phyloP scores from a whole-genome alignment of 176 grass and related monocot genomes.

The Pontederia paniculata region DNA sequence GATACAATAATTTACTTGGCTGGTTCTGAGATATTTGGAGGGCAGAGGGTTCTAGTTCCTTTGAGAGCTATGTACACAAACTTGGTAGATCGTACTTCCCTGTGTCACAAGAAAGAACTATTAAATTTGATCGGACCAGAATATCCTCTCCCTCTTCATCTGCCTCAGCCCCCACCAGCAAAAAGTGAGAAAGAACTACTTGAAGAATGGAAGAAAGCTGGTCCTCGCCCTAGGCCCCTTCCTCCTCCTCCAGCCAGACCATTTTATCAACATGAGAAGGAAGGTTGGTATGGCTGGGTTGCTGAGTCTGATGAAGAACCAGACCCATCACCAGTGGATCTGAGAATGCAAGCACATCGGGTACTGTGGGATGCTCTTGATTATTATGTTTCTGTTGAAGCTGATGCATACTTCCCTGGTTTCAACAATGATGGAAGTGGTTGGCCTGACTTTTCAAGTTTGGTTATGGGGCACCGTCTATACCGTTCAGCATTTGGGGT shows the following conservation, averaged over 20 bases:
- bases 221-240: conserved; percentile 66
- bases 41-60: conserved; percentile 82
- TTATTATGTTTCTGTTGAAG: conserved; percentile 87
- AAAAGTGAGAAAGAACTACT: conserved; percentile 68
- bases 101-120: conserved; percentile 59
- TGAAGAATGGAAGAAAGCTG: conserved; percentile 82
- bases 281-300: conserved; percentile 99
- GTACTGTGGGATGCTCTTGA: conserved; percentile 95
- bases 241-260: conserved; percentile 93
- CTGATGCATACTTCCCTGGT: conserved; percentile 94
- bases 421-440: conserved; percentile 78
- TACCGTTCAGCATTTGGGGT: conserved; percentile 58
- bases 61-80: conserved; percentile 80
- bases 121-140: conserved; percentile 71
- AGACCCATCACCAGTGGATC: conserved; percentile 37
- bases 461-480: conserved; percentile 90
- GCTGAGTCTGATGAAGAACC: conserved; percentile 71
- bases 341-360: conserved; percentile 62
- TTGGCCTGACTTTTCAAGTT: conserved; percentile 70
- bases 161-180: conserved; percentile 37
- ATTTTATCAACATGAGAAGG: conserved; percentile 88
- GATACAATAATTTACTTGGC: conserved; percentile 84
- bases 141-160: conserved; percentile 46
- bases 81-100: conserved; percentile 69
- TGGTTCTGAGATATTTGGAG: conserved; percentile 94